These are phyloP conservation scores for Exophiala bonariae DNA, from an alignment of 2,329 filamentous ascomycete species.

Conservation along the genomic window DNA sequence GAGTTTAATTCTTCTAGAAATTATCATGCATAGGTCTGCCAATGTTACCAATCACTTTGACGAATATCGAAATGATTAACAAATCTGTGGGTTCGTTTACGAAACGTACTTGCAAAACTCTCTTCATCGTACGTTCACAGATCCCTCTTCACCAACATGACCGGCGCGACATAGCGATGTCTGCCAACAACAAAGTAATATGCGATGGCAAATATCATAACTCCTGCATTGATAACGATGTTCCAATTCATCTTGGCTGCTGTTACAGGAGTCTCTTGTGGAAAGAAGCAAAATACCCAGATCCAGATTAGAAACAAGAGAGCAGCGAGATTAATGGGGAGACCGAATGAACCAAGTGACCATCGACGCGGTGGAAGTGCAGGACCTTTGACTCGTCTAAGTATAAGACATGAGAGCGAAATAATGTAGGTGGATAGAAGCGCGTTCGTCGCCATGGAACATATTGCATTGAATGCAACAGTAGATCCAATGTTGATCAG, in stretches of 20 bases:
- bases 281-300: conserved; percentile 46
- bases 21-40: too few species aligned
- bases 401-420: conserved; percentile 47
- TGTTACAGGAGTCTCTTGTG: conserved; percentile 33
- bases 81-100: too few species aligned
- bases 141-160: too few species aligned
- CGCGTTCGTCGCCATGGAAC: conserved; percentile 49
- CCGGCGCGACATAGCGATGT: conserved; percentile 31
- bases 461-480: conserved; percentile 54
- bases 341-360: conserved; percentile 39
- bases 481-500: conserved; percentile 54
- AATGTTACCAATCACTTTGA: too few species aligned
- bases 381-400: conserved; percentile 42
- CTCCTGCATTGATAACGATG: conserved; percentile 40
- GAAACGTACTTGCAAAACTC: too few species aligned
- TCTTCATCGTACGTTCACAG: too few species aligned
- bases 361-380: conserved; percentile 34
- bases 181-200: conserved; percentile 39
- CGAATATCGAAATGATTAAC: too few species aligned
- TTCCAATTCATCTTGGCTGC: conserved; percentile 48
- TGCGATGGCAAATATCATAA: conserved; percentile 39
- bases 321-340: too few species aligned
- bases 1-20: too few species aligned
- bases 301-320: too few species aligned
- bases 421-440: conserved; percentile 53